Evolutionary conservation across 345 rosid genomes (phyloP), one percentile per base, ranked within the genome.

Genomic region (Eucalyptus lansdowneana): DNA sequence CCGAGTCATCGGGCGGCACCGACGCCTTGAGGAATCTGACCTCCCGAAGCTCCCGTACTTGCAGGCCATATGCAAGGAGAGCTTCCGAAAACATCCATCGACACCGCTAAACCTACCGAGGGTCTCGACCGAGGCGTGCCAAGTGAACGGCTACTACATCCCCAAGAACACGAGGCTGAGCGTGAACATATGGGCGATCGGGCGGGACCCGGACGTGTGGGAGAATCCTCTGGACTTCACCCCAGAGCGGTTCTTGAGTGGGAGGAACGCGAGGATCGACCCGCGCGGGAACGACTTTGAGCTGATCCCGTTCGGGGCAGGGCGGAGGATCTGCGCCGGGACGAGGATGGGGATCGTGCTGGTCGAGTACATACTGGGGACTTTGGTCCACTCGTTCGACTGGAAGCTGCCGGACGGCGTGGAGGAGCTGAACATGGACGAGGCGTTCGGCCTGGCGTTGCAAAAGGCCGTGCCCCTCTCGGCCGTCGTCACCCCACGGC

Each of bases 181-280:
- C 49, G 96, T 94, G 27, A 95, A 95, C 90, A 95, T 95, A 42
- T 95, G 97, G 96, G 97, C 93, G 17, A 94, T 95, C 31, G 97
- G 97, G 5, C 92, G 96, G 13, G 96, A 95, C 91, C 93, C 94
- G 0, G 87, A 93, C 1, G 94, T 94, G 54, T 95, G 97, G 97
- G 91, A 93, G 5, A 90, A 90, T 14, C 97, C 97, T 24, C 42
- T 87, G 4, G 92, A 90, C 3, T 95, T 94, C 80, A 89, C 6
- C 14, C 97, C 96, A 1, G 94, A 94, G 17, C 90, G 96, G 44
- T 95, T 95, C 76, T 22, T 95, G 67, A 80, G 47, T 10, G 93
- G 88, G n/a, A 91, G 90, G 51, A 40, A 90, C 58, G 87, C 92
- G 24, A 93, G 89, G 67, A 92, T 93, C 9, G 94, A 95, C 49